A percentile compares a stretch with the other conserved stretches of the same genome.
Conservation (phyloP, 805 yeast species). For the Kockiozyma suomiensis region DNA sequence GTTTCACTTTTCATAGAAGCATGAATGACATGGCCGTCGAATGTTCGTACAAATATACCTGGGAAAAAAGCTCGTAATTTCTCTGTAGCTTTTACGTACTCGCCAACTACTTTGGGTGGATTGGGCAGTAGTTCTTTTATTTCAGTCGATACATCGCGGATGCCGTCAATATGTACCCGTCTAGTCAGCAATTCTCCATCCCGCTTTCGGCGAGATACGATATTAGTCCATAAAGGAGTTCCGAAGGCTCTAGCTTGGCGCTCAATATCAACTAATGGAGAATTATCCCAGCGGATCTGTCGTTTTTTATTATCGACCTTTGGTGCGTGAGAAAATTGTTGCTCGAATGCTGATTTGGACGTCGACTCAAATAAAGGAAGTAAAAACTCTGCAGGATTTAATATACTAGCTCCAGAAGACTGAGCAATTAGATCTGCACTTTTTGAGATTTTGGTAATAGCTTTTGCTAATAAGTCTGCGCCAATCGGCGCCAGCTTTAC, state of each 20-base stretch:
- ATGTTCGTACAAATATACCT: conserved; percentile 1
- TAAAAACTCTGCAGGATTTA: neutral
- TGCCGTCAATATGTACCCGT: conserved; percentile 10
- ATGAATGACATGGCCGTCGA: neutral
- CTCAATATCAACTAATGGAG: conserved; percentile 16
- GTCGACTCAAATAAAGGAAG: neutral
- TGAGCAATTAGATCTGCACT: neutral
- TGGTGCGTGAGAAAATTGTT: conserved; percentile 19
- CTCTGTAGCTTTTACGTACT: neutral
- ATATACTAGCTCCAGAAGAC: neutral
- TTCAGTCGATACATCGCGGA: neutral
- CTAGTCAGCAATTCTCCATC: neutral
- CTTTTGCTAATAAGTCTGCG: conserved; percentile 56
- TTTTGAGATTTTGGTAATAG: conserved; percentile 44
- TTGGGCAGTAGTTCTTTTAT: neutral
- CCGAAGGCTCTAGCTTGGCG: conserved; percentile 31
- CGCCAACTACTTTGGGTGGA: conserved; percentile 1
- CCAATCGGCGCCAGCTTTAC: conserved; percentile 62
- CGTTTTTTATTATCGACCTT: conserved; percentile 17
- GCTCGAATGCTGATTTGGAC: neutral
- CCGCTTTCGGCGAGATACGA: neutral
- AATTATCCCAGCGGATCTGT: conserved; percentile 14
- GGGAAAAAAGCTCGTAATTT: neutral
- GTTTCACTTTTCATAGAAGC: conserved; percentile 12
- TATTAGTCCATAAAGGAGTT: conserved; percentile 26